These are phyloP conservation scores for Crataegus laevigata DNA, from an alignment of 306 rosid genomes.

Conservation along the genomic window DNA sequence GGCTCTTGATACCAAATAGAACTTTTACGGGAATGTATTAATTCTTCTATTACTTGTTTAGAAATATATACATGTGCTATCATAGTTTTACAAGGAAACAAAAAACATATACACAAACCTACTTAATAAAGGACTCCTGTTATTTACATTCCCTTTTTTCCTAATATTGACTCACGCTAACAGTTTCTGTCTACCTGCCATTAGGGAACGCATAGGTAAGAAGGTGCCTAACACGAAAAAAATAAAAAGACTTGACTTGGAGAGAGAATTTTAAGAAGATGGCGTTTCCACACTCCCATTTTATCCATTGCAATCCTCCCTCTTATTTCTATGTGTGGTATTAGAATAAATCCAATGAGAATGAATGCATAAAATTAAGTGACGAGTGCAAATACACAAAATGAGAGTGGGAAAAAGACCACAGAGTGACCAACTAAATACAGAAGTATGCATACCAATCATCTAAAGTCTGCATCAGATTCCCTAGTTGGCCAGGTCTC, in stretches of 20 bases:
- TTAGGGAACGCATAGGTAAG: background rate
- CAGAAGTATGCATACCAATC: constrained; percentile 6
- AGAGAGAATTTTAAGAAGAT: background rate
- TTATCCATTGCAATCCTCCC: background rate
- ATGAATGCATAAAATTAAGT: background rate
- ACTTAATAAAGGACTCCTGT: too few relatives aligned
- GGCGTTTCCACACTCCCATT: background rate
- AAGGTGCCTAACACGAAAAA: background rate
- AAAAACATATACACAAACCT: too few relatives aligned
- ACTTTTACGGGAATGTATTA: too few relatives aligned
- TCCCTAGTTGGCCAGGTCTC: constrained; percentile 16
- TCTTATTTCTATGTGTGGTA: background rate
- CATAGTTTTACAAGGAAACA: too few relatives aligned
- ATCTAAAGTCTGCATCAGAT: constrained; percentile 1
- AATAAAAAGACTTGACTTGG: background rate
- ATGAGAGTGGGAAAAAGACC: background rate
- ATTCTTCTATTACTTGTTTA: too few relatives aligned
- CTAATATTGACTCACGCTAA: too few relatives aligned
- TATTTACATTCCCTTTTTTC: too few relatives aligned
- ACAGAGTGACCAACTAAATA: background rate
- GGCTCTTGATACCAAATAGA: too few relatives aligned
- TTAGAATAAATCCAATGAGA: background rate
- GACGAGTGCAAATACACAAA: background rate
- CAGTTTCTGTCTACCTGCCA: background rate
- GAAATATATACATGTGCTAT: too few relatives aligned